A percentile compares a stretch with the other conserved stretches of the same genome.
These are phyloP conservation scores for Posidonia australis DNA, from an alignment of 106 monocot genomes.

Conservation along the genomic window DNA sequence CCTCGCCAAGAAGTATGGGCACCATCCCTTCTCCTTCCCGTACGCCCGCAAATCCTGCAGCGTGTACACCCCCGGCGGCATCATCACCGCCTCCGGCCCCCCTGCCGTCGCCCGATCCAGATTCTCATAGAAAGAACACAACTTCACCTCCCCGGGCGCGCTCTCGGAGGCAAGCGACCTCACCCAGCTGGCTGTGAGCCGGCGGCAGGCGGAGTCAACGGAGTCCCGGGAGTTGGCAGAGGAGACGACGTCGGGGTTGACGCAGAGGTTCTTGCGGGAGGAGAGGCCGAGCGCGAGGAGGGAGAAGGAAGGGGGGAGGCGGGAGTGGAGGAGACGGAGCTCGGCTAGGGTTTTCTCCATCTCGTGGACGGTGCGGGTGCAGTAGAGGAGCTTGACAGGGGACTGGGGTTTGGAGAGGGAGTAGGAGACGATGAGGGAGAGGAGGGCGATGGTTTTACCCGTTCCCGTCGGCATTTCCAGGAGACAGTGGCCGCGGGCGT, in stretches of 20 bases:
- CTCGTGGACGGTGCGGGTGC: slow-evolving; percentile 99
- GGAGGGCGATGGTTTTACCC: slow-evolving; percentile 89
- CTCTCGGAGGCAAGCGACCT: slow-evolving; percentile 47
- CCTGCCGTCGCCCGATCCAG: slow-evolving; percentile 37
- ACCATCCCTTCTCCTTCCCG: slow-evolving; percentile 58
- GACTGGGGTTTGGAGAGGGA: slow-evolving; percentile 33
- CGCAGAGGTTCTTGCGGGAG: slow-evolving; percentile 88
- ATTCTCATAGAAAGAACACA: slow-evolving; percentile 63
- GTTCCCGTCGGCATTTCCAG: slow-evolving; percentile 99
- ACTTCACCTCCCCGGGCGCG: slow-evolving; percentile 26
- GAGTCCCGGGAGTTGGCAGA: slow-evolving; percentile 72
- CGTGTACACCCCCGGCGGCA: slow-evolving; percentile 83
- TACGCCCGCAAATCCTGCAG: slow-evolving; percentile 57
- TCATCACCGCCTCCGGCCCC: slow-evolving; percentile 46
- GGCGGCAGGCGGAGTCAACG: slow-evolving; percentile 83
- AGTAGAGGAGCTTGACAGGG: slow-evolving; percentile 74
- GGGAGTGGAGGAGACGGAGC: slow-evolving; percentile 58
- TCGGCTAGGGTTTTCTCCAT: slow-evolving; percentile 99
- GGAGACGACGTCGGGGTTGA: slow-evolving; percentile 63
- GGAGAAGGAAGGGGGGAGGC: slow-evolving; percentile 25
- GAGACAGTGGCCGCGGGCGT: slow-evolving; percentile 87
- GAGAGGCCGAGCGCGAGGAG: slow-evolving; percentile 84
- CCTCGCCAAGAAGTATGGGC: slow-evolving; percentile 89
- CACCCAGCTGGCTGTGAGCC: slow-evolving; percentile 92
- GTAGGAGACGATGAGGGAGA: slow-evolving; percentile 88